Evolutionary conservation across 345 rosid species (phyloP).

Genomic region (Gossypium anomalum): DNA sequence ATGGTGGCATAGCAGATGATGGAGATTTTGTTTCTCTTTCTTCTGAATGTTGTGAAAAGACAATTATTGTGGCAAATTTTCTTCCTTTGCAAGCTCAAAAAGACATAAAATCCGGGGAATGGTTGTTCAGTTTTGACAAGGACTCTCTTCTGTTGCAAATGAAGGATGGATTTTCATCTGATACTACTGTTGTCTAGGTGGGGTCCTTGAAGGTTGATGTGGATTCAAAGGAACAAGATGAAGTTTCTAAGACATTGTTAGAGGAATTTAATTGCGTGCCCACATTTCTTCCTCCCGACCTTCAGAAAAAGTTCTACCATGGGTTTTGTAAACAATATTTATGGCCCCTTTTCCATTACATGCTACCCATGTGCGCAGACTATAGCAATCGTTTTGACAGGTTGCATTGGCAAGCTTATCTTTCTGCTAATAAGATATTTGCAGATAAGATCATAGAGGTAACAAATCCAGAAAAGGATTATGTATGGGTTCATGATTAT

Average conservation of each 20-base stretch:
- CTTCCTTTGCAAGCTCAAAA: conserved; percentile 39
- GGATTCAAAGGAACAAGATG: conserved; percentile 35
- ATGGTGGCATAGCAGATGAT: conserved; percentile 37
- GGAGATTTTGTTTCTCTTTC: conserved; percentile 40
- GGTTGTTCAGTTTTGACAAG: conserved; percentile 41
- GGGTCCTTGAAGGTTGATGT: conserved; percentile 36
- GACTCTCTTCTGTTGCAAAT: conserved; percentile 36
- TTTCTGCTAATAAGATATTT: conserved; percentile 38
- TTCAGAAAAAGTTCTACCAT: conserved; percentile 30
- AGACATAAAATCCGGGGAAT: conserved; percentile 21
- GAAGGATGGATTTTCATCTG: conserved; percentile 37
- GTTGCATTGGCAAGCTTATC: conserved; percentile 41
- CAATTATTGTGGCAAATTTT: conserved; percentile 37
- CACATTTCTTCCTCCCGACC: conserved; percentile 38
- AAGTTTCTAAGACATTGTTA: conserved; percentile 30
- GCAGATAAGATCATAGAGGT: conserved; percentile 38
- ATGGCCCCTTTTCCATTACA: conserved; percentile 46
- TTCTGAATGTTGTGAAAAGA: conserved; percentile 27
- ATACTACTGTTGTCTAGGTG: conserved; percentile 34
- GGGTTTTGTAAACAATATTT: conserved; percentile 47
- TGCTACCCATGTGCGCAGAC: conserved; percentile 37
- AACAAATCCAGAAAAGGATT: conserved; percentile 38
- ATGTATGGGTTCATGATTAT: conserved; percentile 46
- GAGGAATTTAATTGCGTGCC: conserved; percentile 41
- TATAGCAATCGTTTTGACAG: conserved; percentile 34